phyloP scores from a whole-genome alignment of 805 yeast species.

The Candida fluviatilis region DNA sequence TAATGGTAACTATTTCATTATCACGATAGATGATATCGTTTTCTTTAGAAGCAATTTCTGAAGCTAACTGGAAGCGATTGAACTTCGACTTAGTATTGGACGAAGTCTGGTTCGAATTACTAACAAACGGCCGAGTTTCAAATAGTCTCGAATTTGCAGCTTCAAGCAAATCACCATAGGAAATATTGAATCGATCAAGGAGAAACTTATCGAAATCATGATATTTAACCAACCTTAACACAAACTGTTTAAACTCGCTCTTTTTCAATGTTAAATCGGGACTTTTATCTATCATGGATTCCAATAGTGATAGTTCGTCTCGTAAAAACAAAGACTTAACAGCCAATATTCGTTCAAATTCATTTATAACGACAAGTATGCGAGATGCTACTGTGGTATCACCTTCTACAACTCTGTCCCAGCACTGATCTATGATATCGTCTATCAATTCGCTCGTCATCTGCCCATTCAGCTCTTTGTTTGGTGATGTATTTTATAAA shows the following conservation, averaged over 20 bases:
- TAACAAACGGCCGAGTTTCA: no score
- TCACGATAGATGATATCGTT: conserved; percentile 13
- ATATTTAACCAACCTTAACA: conserved; percentile 19
- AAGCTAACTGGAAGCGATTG: not conserved
- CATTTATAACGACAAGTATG: conserved; percentile 15
- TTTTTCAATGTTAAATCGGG: conserved; percentile 18
- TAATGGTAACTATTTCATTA: conserved; percentile 7
- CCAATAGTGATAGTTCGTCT: conserved; percentile 13
- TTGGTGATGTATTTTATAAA: no score
- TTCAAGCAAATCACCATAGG: conserved; percentile 5
- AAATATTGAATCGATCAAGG: conserved; percentile 16
- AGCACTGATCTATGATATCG: conserved; percentile 17
- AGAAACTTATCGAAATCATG: conserved; percentile 18
- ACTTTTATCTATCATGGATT: conserved; percentile 14
- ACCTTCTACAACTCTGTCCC: conserved; percentile 12
- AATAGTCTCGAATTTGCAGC: no score
- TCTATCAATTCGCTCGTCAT: conserved; percentile 10
- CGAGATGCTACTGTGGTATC: not conserved
- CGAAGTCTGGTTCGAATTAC: not conserved
- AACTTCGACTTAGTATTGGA: not conserved
- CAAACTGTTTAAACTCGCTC: conserved; percentile 19
- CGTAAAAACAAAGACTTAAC: conserved; percentile 14
- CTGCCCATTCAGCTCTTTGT: not conserved
- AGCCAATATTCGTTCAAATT: conserved; percentile 17
- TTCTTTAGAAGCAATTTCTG: conserved; percentile 6